phyloP scores from a whole-genome alignment of 305 asterid genomes.

The Plantago rigida region DNA sequence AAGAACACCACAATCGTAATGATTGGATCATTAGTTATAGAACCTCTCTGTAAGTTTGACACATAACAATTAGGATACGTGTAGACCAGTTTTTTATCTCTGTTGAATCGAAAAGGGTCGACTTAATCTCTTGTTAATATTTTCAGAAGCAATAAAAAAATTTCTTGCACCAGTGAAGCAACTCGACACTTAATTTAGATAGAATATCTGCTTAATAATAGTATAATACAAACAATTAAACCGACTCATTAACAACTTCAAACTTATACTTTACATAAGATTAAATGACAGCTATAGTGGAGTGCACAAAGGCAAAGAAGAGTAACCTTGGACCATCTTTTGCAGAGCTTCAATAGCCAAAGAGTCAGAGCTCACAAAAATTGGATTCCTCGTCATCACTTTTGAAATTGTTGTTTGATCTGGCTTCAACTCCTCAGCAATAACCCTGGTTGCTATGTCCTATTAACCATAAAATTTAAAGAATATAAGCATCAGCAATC shows the following conservation, averaged over 20 bases:
- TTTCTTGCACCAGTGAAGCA: not conserved
- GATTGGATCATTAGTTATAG: not conserved
- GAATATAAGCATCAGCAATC: constrained; percentile 20
- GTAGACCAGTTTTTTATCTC: not conserved
- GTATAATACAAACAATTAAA: not conserved
- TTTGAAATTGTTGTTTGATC: constrained; percentile 73
- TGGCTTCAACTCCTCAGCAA: constrained; percentile 89
- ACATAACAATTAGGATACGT: not conserved
- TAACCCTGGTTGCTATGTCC: constrained; percentile 93
- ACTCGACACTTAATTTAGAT: constrained; percentile 1
- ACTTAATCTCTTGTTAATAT: not conserved
- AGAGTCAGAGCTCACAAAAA: constrained; percentile 74
- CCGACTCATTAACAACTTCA: constrained; percentile 11
- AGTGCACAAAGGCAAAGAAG: constrained; percentile 18
- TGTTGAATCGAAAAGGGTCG: constrained; percentile 1
- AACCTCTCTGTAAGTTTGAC: constrained; percentile 1
- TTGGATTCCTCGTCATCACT: constrained; percentile 93
- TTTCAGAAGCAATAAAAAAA: not conserved
- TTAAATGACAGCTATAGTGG: not conserved
- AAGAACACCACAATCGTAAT: not conserved
- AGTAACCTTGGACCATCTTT: constrained; percentile 92
- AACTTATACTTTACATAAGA: constrained; percentile 1
- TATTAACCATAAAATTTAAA: constrained; percentile 24
- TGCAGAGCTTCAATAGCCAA: constrained; percentile 94
- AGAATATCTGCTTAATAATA: not conserved